phyloP scores from a whole-genome alignment of 2,329 filamentous ascomycete species.

The Cladophialophora psammophila region DNA sequence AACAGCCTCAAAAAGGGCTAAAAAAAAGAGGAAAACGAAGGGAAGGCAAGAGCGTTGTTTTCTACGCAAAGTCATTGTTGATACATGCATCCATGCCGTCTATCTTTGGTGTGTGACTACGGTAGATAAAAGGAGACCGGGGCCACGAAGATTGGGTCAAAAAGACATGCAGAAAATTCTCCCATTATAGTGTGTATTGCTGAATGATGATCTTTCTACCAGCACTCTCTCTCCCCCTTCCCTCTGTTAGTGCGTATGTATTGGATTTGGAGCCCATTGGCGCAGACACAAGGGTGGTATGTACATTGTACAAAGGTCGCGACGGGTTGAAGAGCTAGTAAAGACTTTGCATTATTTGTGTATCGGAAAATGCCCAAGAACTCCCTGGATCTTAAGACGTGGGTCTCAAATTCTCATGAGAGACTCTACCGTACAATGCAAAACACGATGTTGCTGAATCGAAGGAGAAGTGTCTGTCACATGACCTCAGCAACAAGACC shows the following conservation, averaged over 20 bases:
- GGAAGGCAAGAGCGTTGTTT: neutral
- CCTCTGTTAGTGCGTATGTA: too few relatives aligned
- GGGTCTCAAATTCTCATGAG: neutral
- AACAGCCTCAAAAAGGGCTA: neutral
- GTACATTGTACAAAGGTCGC: neutral
- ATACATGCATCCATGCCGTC: neutral
- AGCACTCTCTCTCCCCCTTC: too few relatives aligned
- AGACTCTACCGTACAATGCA: neutral
- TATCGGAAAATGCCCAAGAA: neutral
- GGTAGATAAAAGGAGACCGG: too few relatives aligned
- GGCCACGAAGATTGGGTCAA: too few relatives aligned
- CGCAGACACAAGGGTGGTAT: neutral
- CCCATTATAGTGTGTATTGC: too few relatives aligned
- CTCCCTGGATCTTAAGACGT: neutral
- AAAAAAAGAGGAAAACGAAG: neutral
- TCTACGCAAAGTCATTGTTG: neutral
- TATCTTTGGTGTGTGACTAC: neutral
- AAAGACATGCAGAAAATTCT: too few relatives aligned
- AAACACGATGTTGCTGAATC: neutral
- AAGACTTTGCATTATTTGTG: neutral
- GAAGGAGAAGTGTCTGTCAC: neutral
- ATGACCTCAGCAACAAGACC: neutral
- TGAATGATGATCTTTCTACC: too few relatives aligned
- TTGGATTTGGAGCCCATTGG: too few relatives aligned
- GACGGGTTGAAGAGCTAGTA: neutral